These are phyloP conservation scores for Phytophthora boehmeriae DNA, from an alignment of 352 stramenopile species.

Conservation along the genomic window DNA sequence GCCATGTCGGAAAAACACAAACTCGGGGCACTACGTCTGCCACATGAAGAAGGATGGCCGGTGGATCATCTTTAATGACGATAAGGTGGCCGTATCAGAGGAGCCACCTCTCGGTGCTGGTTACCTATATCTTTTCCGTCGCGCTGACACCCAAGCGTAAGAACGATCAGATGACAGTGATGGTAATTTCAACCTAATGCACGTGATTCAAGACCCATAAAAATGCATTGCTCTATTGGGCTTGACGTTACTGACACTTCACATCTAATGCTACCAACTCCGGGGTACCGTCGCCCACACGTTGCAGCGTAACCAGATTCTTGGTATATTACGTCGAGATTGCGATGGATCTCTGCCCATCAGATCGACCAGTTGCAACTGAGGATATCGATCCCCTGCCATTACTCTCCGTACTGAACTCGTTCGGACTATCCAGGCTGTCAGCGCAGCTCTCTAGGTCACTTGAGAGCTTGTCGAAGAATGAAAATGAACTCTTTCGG, in stretches of 20 bases:
- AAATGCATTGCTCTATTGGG: background rate
- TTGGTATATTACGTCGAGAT: constrained; percentile 31
- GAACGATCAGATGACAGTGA: background rate
- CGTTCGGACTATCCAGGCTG: constrained; percentile 51
- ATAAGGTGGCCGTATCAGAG: constrained; percentile 97
- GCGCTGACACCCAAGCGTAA: constrained; percentile 45
- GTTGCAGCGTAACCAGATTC: constrained; percentile 1
- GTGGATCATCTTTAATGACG: constrained; percentile 99
- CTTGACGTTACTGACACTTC: background rate
- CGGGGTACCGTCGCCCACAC: background rate
- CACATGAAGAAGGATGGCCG: constrained; percentile 97
- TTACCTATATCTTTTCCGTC: constrained; percentile 96
- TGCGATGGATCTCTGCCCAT: constrained; percentile 26
- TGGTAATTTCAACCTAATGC: too few relatives aligned
- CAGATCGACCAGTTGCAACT: constrained; percentile 22
- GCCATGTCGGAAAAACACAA: constrained; percentile 99
- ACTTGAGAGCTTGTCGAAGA: constrained; percentile 86
- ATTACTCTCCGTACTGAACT: constrained; percentile 34
- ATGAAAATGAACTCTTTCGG: constrained; percentile 87
- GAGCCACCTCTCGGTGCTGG: constrained; percentile 93
- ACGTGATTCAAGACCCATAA: background rate
- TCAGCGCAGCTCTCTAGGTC: constrained; percentile 67
- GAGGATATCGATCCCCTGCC: constrained; percentile 33
- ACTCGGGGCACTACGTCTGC: constrained; percentile 98
- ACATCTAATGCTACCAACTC: background rate